phyloP scores from a whole-genome alignment of 2,329 filamentous ascomycete species.

The Cladophialophora immunda region DNA sequence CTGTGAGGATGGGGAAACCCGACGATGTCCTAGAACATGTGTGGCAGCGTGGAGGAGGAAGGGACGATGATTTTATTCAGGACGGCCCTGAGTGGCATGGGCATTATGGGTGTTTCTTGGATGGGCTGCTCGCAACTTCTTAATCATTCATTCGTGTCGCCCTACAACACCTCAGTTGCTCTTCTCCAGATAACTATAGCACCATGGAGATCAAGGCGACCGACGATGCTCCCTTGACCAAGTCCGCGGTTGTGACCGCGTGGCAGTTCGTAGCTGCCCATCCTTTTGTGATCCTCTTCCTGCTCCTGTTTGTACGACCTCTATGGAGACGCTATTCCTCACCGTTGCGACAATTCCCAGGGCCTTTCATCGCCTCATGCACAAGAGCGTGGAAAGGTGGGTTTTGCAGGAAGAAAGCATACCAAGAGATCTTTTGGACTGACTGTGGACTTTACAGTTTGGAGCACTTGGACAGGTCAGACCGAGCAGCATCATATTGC shows the following conservation, averaged over 20 bases:
- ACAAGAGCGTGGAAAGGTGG: constrained; percentile 51
- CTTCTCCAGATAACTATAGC: constrained; percentile 11
- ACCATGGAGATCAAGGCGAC: constrained; percentile 26
- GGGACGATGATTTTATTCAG: constrained; percentile 23
- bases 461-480: constrained; percentile 50
- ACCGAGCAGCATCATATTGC: constrained; percentile 49
- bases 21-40: constrained; percentile 13
- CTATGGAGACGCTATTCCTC: constrained; percentile 58
- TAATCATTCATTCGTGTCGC: constrained; percentile 20
- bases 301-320: constrained; percentile 44
- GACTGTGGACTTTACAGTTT: constrained; percentile 36
- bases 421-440: neutral
- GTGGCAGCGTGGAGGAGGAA: constrained; percentile 25
- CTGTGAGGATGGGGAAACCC: constrained; percentile 26
- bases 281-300: constrained; percentile 33
- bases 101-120: constrained; percentile 16
- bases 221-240: constrained; percentile 30
- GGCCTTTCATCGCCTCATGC: constrained; percentile 53
- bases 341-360: constrained; percentile 52
- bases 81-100: constrained; percentile 17
- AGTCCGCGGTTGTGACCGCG: constrained; percentile 31
- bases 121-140: constrained; percentile 12
- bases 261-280: constrained; percentile 30
- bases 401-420: neutral
- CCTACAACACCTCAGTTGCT: constrained; percentile 4